A percentile compares a stretch with the other conserved stretches of the same genome.
phyloP scores from a whole-genome alignment of 352 stramenopile species.

The Globisporangium carolinianum region DNA sequence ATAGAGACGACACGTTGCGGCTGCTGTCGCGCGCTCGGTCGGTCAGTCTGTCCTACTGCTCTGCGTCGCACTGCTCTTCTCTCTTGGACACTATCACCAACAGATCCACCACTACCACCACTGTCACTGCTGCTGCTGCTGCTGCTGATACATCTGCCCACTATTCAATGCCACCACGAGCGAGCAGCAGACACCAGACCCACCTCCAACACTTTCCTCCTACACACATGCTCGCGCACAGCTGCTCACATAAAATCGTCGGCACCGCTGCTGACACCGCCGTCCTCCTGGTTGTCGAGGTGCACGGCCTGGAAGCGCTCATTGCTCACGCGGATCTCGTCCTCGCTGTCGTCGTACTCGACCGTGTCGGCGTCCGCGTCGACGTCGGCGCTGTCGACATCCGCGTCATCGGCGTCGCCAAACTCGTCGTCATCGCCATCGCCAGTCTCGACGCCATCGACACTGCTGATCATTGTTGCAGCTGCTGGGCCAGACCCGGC shows the following conservation, averaged over 20 bases:
- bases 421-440: conserved; percentile 16
- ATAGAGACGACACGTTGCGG: no score
- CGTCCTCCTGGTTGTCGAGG: conserved; percentile 78
- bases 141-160: no score
- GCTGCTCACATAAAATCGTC: conserved; percentile 70
- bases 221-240: not conserved
- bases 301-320: conserved; percentile 86
- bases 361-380: conserved; percentile 77
- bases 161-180: no score
- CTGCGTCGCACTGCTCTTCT: no score
- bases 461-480: not conserved
- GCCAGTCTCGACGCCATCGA: conserved; percentile 2
- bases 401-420: conserved; percentile 25
- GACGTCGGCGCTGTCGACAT: conserved; percentile 65
- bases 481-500: no score
- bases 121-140: no score
- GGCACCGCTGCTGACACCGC: conserved; percentile 33
- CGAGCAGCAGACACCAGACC: no score
- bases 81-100: no score
- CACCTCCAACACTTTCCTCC: no score
- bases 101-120: no score
- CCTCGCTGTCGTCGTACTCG: conserved; percentile 87
- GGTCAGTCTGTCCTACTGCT: no score
- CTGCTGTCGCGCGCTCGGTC: no score
- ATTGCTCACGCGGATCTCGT: conserved; percentile 87